These are phyloP conservation scores for Aspergillus quadricinctus DNA, from an alignment of 2,329 filamentous ascomycete genomes.

Conservation along the genomic window DNA sequence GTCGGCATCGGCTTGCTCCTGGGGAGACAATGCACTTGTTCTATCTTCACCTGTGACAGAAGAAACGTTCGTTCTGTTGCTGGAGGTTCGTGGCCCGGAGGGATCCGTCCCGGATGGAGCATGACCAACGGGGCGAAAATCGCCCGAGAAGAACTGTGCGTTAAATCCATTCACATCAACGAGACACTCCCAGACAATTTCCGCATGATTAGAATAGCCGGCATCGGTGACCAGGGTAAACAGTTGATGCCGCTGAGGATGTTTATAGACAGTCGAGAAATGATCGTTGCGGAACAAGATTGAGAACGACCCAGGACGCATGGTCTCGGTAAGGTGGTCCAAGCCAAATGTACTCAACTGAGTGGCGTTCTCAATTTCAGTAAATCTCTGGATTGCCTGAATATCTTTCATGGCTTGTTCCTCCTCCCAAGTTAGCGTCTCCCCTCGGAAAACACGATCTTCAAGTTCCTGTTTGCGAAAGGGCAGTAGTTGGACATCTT, in stretches of 20 bases:
- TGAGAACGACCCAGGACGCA: conserved; percentile 73
- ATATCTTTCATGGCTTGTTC: conserved; percentile 80
- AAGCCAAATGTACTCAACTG: conserved; percentile 83
- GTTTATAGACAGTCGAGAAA: conserved; percentile 89
- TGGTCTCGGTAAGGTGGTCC: conserved; percentile 63
- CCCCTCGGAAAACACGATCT: conserved; percentile 63
- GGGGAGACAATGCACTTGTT: conserved; percentile 25
- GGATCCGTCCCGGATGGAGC: conserved; percentile 28
- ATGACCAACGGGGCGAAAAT: conserved; percentile 80
- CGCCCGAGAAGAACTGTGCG: conserved; percentile 81
- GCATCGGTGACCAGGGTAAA: conserved; percentile 88
- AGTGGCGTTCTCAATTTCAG: conserved; percentile 69
- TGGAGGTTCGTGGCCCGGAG: conserved; percentile 24
- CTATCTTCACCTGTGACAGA: conserved; percentile 10
- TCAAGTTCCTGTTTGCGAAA: conserved; percentile 88
- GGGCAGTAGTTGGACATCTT: conserved; percentile 84
- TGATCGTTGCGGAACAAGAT: conserved; percentile 97
- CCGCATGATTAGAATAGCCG: conserved; percentile 80
- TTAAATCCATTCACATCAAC: conserved; percentile 80
- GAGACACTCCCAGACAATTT: conserved; percentile 94
- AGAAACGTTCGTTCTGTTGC: conserved; percentile 12
- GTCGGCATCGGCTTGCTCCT: conserved; percentile 67
- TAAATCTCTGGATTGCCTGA: conserved; percentile 74
- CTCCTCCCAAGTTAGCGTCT: conserved; percentile 63
- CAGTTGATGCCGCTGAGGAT: conserved; percentile 70